Conservation (phyloP, 305 asterid species). For the Fraxinus greggii region DNA sequence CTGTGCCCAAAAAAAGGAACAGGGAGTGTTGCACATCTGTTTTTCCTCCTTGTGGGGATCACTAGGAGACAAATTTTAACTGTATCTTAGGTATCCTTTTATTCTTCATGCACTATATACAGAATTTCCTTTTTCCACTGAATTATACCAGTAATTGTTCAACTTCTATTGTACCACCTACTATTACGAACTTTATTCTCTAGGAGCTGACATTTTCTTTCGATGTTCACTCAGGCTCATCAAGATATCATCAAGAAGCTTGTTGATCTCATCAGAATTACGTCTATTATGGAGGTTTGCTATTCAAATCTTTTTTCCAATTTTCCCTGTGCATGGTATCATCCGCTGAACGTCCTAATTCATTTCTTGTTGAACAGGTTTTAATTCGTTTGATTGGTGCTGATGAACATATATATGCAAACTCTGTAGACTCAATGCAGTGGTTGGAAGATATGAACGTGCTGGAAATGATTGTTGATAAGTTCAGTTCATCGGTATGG, state of each 20-base stretch:
- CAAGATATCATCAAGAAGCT: conserved; percentile 66
- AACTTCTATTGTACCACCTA: conserved; percentile 7
- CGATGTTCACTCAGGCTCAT: conserved; percentile 59
- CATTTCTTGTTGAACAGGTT: conserved; percentile 52
- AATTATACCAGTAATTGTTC: background rate
- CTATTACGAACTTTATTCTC: background rate
- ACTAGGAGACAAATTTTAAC: background rate
- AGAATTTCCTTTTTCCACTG: conserved; percentile 9
- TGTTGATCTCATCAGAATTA: conserved; percentile 83
- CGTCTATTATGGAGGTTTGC: conserved; percentile 92
- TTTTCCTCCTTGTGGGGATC: background rate
- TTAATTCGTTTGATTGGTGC: conserved; percentile 86
- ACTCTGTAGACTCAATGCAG: conserved; percentile 68
- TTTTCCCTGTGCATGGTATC: conserved; percentile 14
- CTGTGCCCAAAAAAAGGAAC: background rate
- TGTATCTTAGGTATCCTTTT: conserved; percentile 3
- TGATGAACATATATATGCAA: conserved; percentile 80
- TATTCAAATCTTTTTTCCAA: conserved; percentile 9
- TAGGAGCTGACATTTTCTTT: conserved; percentile 24
- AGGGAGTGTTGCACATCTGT: background rate
- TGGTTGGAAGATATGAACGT: conserved; percentile 90
- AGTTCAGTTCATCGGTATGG: conserved; percentile 94
- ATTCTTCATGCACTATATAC: conserved; percentile 13
- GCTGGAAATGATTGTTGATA: conserved; percentile 84
- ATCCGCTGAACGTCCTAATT: conserved; percentile 26